These are phyloP conservation scores for Pseudogymnoascus sp. DNA, from an alignment of 2,329 filamentous ascomycete species.

Conservation along the genomic window DNA sequence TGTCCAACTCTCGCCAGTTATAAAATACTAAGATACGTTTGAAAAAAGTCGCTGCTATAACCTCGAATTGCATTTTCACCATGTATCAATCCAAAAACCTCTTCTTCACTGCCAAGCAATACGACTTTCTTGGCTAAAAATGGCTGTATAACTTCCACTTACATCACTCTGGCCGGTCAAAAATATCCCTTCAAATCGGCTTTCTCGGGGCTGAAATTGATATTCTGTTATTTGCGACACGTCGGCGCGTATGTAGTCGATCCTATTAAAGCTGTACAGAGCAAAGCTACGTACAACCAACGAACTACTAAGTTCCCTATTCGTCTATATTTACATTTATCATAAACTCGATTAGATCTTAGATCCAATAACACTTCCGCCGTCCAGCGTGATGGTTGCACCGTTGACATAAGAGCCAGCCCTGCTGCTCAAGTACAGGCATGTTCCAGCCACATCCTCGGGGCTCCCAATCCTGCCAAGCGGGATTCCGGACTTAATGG, in stretches of 20 bases:
- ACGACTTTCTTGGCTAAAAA: background rate
- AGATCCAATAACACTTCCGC: constrained; percentile 40
- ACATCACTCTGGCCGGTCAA: background rate
- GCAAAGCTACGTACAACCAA: background rate
- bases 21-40: background rate
- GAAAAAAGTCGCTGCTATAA: background rate
- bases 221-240: background rate
- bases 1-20: background rate
- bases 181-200: background rate
- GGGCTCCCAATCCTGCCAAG: constrained; percentile 58
- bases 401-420: constrained; percentile 62
- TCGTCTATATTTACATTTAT: background rate
- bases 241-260: background rate
- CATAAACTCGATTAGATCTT: constrained; percentile 33
- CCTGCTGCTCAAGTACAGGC: constrained; percentile 59
- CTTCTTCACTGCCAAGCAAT: background rate
- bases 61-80: background rate
- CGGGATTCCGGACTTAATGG: constrained; percentile 52
- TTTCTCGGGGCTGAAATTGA: background rate
- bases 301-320: background rate
- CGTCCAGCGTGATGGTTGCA: constrained; percentile 54
- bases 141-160: background rate
- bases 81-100: background rate
- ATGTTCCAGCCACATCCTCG: constrained; percentile 62
- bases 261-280: background rate